Conservation (phyloP, 2,329 filamentous ascomycete genomes). For the Penicillium palitans region DNA sequence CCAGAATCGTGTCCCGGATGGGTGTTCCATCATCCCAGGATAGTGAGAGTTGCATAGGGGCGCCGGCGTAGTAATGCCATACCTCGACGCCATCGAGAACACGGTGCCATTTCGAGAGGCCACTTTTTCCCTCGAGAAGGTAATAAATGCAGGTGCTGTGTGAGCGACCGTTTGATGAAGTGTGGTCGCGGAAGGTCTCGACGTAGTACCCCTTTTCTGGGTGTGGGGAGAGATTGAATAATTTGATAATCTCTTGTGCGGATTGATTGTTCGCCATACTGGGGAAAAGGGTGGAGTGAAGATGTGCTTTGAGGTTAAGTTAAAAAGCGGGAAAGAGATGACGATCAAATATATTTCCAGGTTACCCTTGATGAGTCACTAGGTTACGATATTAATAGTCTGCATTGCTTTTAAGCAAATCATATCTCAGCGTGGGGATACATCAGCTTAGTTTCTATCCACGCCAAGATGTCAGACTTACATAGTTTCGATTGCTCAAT, state of each 20-base stretch:
- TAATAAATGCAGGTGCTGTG: slow-evolving; percentile 56
- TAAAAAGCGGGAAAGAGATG: background rate
- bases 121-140: slow-evolving; percentile 48
- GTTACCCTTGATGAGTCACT: background rate
- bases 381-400: background rate
- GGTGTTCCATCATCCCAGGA: slow-evolving; percentile 46
- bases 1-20: slow-evolving; percentile 37
- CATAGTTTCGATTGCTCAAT: too few species aligned
- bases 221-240: slow-evolving; percentile 47
- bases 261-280: slow-evolving; percentile 10
- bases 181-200: slow-evolving; percentile 50
- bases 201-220: slow-evolving; percentile 53
- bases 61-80: slow-evolving; percentile 58
- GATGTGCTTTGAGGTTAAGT: background rate
- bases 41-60: slow-evolving; percentile 50
- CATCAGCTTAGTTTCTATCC: background rate
- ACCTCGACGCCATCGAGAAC: slow-evolving; percentile 50
- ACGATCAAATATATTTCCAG: background rate
- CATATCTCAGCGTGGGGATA: too few species aligned
- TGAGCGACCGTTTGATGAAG: slow-evolving; percentile 39
- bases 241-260: slow-evolving; percentile 47
- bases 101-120: slow-evolving; percentile 54
- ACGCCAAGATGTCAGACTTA: background rate
- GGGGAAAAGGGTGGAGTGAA: background rate
- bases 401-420: too few species aligned